Percentiles rank a stretch among this genome's conserved stretches.
Conservation (phyloP, 23 red algal genomes). For the Gracilaria domingensis region DNA sequence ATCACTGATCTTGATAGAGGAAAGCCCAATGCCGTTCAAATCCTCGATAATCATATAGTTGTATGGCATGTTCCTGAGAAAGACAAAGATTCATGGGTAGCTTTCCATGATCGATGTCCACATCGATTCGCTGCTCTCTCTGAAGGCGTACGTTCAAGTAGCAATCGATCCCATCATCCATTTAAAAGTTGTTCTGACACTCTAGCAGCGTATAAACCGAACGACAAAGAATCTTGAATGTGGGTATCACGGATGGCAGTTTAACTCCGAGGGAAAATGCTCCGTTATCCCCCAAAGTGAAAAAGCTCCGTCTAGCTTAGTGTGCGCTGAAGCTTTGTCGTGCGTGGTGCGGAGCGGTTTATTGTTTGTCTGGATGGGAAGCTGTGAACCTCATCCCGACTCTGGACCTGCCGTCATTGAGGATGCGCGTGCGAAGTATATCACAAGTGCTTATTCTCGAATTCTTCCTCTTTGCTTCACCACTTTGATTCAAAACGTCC, state of each 20-base stretch:
- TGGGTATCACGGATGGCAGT: conserved; percentile 73
- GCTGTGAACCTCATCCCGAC: neutral
- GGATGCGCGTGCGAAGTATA: conserved; percentile 13
- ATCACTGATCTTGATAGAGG: conserved; percentile 6
- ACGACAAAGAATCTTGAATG: conserved; percentile 24
- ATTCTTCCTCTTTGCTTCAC: conserved; percentile 54
- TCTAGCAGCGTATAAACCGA: conserved; percentile 30
- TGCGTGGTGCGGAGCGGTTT: conserved; percentile 2
- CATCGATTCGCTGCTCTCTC: conserved; percentile 68
- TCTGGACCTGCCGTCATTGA: conserved; percentile 2
- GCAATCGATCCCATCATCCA: neutral
- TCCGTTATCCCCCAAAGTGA: conserved; percentile 35
- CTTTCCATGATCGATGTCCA: conserved; percentile 66
- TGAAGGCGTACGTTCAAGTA: conserved; percentile 44
- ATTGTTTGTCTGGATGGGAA: conserved; percentile 59
- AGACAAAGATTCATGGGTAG: conserved; percentile 20
- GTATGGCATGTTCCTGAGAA: conserved; percentile 18
- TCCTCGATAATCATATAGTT: conserved; percentile 39
- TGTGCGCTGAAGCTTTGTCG: conserved; percentile 40
- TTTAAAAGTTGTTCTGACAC: conserved; percentile 31
- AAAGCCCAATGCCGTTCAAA: conserved; percentile 21
- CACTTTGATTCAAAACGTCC: conserved; percentile 55
- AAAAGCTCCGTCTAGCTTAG: neutral
- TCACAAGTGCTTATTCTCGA: conserved; percentile 36
- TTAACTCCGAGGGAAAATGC: conserved; percentile 28